Evolutionary conservation across 176 grass and related monocot species (phyloP).

Genomic region (Juncus inflexus): DNA sequence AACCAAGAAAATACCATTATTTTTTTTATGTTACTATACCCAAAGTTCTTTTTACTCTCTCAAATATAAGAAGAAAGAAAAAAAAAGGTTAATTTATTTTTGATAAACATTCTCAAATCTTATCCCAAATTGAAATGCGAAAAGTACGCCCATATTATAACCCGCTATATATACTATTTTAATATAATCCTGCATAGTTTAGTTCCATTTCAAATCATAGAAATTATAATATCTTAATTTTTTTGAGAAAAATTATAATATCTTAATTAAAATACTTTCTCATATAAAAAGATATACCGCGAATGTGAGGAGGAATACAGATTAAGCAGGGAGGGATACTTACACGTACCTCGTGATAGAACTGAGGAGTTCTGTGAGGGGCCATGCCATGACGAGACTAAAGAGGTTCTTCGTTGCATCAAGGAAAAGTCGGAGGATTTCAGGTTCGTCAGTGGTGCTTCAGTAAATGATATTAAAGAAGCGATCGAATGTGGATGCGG

Average conservation of each 20-base stretch:
- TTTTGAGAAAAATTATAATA: slow-evolving; percentile 39
- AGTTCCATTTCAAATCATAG: background rate
- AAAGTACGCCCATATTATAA: no score
- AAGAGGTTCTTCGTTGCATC: slow-evolving; percentile 54
- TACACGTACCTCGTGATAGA: slow-evolving; percentile 40
- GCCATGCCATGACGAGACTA: slow-evolving; percentile 48
- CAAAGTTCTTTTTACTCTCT: no score
- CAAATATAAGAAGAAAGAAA: no score
- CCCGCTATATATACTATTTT: no score
- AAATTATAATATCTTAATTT: background rate
- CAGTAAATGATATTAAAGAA: slow-evolving; percentile 31
- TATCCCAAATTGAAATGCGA: no score
- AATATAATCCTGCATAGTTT: background rate
- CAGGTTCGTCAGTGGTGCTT: slow-evolving; percentile 57
- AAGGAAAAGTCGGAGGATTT: slow-evolving; percentile 47
- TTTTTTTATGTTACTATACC: no score
- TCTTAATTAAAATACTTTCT: slow-evolving; percentile 33
- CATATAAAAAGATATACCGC: slow-evolving; percentile 30
- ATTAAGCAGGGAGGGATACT: slow-evolving; percentile 37
- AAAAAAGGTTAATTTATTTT: no score
- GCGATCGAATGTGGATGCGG: slow-evolving; percentile 45
- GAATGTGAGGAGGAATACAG: slow-evolving; percentile 34
- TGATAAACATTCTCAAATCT: no score
- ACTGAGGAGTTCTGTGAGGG: slow-evolving; percentile 56
- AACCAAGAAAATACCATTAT: no score